phyloP scores from a whole-genome alignment of 2,329 filamentous ascomycete genomes.

The Phialophora macrospora region DNA sequence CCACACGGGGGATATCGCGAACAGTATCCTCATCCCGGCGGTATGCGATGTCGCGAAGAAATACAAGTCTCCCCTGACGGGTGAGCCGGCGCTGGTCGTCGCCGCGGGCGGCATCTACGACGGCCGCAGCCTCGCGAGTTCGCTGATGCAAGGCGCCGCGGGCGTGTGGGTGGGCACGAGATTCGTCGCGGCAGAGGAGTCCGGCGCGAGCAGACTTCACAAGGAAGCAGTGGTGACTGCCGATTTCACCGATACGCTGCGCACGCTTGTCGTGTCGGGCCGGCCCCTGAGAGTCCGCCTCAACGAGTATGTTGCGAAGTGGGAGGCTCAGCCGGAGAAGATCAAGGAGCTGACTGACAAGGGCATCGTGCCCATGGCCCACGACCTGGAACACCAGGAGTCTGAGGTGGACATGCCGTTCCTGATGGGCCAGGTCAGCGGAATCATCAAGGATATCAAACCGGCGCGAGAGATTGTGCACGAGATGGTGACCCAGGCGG shows the following conservation, averaged over 20 bases:
- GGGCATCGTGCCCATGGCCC: constrained; percentile 79
- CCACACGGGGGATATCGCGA: constrained; percentile 87
- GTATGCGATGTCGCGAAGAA: constrained; percentile 80
- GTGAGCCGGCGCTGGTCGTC: constrained; percentile 75
- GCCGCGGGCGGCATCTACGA: constrained; percentile 88
- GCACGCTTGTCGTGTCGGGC: constrained; percentile 82
- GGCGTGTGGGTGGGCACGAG: constrained; percentile 95
- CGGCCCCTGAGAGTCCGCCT: constrained; percentile 78
- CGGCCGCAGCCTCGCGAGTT: constrained; percentile 77
- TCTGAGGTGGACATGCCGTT: constrained; percentile 82
- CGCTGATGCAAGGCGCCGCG: constrained; percentile 82
- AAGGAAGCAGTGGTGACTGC: constrained; percentile 84
- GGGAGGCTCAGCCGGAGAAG: constrained; percentile 76
- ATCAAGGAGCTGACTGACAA: constrained; percentile 75
- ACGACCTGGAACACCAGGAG: constrained; percentile 72
- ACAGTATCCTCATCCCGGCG: constrained; percentile 82
- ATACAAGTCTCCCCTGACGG: constrained; percentile 73
- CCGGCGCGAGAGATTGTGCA: constrained; percentile 83
- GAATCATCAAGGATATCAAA: constrained; percentile 74
- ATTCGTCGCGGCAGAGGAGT: constrained; percentile 83
- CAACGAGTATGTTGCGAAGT: constrained; percentile 81
- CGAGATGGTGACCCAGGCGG: constrained; percentile 83
- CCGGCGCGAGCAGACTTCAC: constrained; percentile 78
- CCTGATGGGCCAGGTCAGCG: constrained; percentile 92
- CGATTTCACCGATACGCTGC: constrained; percentile 75